Evolutionary conservation across 768 basidiomycete species (phyloP).

Genomic region (Suillus luteus): DNA sequence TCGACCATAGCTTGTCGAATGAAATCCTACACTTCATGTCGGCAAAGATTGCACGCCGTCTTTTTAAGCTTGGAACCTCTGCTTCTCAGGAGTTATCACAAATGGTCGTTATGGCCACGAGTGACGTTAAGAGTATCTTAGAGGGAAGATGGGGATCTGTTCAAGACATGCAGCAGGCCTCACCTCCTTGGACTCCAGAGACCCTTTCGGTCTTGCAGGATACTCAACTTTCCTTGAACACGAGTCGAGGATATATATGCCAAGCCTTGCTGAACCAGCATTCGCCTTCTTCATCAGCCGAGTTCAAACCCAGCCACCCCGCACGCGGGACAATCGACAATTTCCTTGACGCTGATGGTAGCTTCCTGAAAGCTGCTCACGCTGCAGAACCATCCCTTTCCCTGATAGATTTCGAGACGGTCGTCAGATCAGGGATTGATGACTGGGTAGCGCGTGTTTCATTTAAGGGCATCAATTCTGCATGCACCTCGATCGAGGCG

Average conservation of each 20-base stretch:
- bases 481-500: constrained; percentile 23
- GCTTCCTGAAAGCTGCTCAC: constrained; percentile 18
- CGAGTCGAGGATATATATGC: constrained; percentile 32
- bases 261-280: constrained; percentile 15
- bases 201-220: constrained; percentile 33
- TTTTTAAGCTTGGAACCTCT: constrained; percentile 37
- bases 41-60: constrained; percentile 39
- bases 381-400: constrained; percentile 18
- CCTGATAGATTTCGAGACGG: constrained; percentile 41
- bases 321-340: constrained; percentile 20
- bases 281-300: not conserved
- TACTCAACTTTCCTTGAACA: constrained; percentile 34
- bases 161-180: constrained; percentile 29
- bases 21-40: constrained; percentile 41
- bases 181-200: constrained; percentile 34
- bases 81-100: constrained; percentile 21
- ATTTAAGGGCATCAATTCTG: constrained; percentile 7
- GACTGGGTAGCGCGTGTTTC: constrained; percentile 33
- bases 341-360: constrained; percentile 20
- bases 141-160: constrained; percentile 39
- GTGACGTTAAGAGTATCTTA: constrained; percentile 22
- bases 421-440: constrained; percentile 34
- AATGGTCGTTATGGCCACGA: constrained; percentile 14
- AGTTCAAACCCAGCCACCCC: constrained; percentile 12
- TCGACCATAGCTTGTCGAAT: constrained; percentile 19